Conservation (phyloP, 495 filamentous ascomycete genomes). For the Pyrenopolyporus hunteri region DNA sequence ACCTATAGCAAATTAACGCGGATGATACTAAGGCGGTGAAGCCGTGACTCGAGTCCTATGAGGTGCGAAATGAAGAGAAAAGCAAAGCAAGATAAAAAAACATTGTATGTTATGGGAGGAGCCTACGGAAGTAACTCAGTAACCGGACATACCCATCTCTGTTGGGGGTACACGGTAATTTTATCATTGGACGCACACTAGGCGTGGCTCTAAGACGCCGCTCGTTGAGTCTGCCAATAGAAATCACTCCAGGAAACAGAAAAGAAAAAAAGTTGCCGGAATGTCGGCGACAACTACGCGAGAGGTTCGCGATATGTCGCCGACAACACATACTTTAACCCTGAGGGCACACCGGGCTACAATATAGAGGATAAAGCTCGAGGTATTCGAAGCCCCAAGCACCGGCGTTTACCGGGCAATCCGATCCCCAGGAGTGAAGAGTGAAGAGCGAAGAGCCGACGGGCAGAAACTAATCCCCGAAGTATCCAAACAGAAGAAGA, state of each 20-base stretch:
- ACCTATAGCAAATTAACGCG: constrained; percentile 1
- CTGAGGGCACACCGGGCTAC: neutral
- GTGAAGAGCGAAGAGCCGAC: neutral
- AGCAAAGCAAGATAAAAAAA: no score
- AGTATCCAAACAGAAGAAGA: constrained; percentile 2
- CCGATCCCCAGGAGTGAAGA: neutral
- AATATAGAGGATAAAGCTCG: neutral
- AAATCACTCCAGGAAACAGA: constrained; percentile 6
- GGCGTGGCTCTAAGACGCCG: constrained; percentile 14
- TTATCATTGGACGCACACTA: constrained; percentile 6
- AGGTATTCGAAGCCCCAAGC: neutral
- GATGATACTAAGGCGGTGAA: constrained; percentile 29
- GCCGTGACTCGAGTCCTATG: neutral
- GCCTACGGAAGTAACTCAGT: neutral
- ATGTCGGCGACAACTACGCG: constrained; percentile 33
- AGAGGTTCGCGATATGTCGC: constrained; percentile 33
- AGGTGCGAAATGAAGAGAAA: neutral
- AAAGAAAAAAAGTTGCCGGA: constrained; percentile 26
- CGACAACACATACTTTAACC: constrained; percentile 8
- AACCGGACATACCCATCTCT: neutral
- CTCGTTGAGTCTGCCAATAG: no score
- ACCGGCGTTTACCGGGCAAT: no score
- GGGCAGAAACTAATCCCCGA: no score
- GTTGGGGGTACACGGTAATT: neutral
- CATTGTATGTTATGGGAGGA: no score